Percentiles rank a stretch among this genome's conserved stretches.
These are phyloP conservation scores for Cladophialophora psammophila DNA, from an alignment of 2,329 filamentous ascomycete species.

Conservation along the genomic window DNA sequence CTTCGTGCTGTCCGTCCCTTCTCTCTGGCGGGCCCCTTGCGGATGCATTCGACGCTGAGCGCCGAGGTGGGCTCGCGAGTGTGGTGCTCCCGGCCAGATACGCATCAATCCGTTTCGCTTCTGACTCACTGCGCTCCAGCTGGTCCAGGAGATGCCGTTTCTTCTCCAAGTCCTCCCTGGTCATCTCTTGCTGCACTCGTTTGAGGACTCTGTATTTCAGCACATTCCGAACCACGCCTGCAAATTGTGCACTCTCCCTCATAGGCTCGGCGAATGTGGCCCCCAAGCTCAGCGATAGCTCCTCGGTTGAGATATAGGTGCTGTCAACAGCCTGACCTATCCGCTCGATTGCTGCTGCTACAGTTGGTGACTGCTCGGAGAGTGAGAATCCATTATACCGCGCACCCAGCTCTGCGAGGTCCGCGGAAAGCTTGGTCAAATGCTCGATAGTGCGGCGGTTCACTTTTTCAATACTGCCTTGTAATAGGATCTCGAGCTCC, in stretches of 20 bases:
- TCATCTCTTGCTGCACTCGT: slow-evolving; percentile 96
- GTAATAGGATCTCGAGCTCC: slow-evolving; percentile 85
- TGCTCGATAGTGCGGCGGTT: slow-evolving; percentile 89
- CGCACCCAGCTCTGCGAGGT: slow-evolving; percentile 92
- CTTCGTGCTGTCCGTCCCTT: slow-evolving; percentile 68
- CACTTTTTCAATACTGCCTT: slow-evolving; percentile 95
- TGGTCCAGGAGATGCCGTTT: slow-evolving; percentile 83
- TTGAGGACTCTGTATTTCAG: slow-evolving; percentile 90
- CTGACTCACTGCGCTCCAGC: slow-evolving; percentile 89
- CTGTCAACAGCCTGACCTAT: slow-evolving; percentile 94
- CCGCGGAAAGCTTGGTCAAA: slow-evolving; percentile 79
- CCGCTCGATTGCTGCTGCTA: slow-evolving; percentile 91
- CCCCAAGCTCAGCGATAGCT: slow-evolving; percentile 84
- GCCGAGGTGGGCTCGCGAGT: slow-evolving; percentile 66
- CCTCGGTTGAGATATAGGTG: slow-evolving; percentile 94
- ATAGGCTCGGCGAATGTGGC: slow-evolving; percentile 97
- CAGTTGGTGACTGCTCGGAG: slow-evolving; percentile 85
- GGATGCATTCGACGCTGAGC: slow-evolving; percentile 66
- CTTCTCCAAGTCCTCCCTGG: slow-evolving; percentile 87
- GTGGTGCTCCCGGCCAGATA: slow-evolving; percentile 78
- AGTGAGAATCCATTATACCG: slow-evolving; percentile 96
- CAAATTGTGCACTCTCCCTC: slow-evolving; percentile 97
- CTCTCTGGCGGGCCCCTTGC: slow-evolving; percentile 52
- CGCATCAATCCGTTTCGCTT: slow-evolving; percentile 91
- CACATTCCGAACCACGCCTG: slow-evolving; percentile 88